phyloP scores from a whole-genome alignment of 2,329 filamentous ascomycete species.

The Colletotrichum sp. region DNA sequence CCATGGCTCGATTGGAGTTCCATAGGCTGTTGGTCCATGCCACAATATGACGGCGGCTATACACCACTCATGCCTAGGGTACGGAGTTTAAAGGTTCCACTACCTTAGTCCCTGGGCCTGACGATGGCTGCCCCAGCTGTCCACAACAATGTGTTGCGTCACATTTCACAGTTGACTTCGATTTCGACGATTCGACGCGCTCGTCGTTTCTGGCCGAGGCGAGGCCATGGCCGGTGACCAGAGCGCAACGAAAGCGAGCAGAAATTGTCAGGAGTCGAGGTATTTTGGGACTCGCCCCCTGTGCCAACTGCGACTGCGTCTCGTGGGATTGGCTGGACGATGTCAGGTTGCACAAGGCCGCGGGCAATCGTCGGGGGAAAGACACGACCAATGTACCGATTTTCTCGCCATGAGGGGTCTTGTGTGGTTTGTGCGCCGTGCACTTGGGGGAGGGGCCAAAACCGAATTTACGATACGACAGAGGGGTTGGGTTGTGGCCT shows the following conservation, averaged over 20 bases:
- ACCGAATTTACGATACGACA: constrained; percentile 10
- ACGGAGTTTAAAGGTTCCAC: neutral
- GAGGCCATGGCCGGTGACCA: neutral
- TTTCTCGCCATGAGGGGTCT: constrained; percentile 2
- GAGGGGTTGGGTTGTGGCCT: constrained; percentile 13
- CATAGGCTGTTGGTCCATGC: constrained; percentile 2
- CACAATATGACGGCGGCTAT: constrained; percentile 7
- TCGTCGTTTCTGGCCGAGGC: neutral
- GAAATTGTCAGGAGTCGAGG: neutral
- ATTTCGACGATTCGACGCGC: neutral
- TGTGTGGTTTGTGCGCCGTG: constrained; percentile 3
- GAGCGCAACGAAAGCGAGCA: neutral
- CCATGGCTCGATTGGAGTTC: neutral
- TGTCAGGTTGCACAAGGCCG: neutral
- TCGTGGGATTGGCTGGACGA: neutral
- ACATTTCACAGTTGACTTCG: neutral
- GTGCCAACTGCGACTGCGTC: neutral
- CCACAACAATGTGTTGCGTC: neutral
- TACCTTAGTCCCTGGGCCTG: neutral
- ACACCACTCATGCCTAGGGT: neutral
- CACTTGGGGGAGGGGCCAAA: constrained; percentile 15
- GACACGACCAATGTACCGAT: neutral
- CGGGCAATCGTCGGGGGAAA: neutral
- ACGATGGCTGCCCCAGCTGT: neutral
- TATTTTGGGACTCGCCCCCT: neutral